Conservation (phyloP, 2,329 filamentous ascomycete genomes). For the Arachnopeziza araneosa region DNA sequence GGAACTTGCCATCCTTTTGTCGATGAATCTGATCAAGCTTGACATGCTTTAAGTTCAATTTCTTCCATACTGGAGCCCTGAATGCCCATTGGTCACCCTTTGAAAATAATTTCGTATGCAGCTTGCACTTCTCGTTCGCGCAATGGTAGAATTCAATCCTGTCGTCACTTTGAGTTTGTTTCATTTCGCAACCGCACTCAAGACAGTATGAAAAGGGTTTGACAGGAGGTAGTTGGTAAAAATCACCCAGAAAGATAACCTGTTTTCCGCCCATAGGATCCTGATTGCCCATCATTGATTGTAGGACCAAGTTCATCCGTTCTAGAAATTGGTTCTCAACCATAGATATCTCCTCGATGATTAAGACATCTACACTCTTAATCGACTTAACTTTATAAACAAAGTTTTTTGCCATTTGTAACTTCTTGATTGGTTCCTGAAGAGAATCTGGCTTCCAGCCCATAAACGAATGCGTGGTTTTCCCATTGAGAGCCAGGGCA, state of each 20-base stretch:
- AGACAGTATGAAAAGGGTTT: slow-evolving; percentile 24
- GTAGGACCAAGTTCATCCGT: slow-evolving; percentile 19
- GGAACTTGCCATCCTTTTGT: slow-evolving; percentile 23
- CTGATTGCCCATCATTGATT: slow-evolving; percentile 4
- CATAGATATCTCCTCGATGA: slow-evolving; percentile 29
- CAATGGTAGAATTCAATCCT: not conserved
- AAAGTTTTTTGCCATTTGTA: slow-evolving; percentile 2
- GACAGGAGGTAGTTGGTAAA: slow-evolving; percentile 28
- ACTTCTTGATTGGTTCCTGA: slow-evolving; percentile 4
- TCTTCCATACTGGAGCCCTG: slow-evolving; percentile 21
- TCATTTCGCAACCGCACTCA: slow-evolving; percentile 18
- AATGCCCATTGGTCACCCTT: slow-evolving; percentile 27
- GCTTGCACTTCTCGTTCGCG: slow-evolving; percentile 1
- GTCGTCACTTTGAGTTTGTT: not conserved
- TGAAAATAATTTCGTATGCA: not conserved
- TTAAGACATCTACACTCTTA: slow-evolving; percentile 16
- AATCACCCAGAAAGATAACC: slow-evolving; percentile 27
- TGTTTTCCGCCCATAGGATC: slow-evolving; percentile 25
- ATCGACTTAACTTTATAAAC: not conserved
- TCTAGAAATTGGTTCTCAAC: slow-evolving; percentile 26
- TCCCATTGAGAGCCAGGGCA: slow-evolving; percentile 23
- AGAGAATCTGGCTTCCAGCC: slow-evolving; percentile 26
- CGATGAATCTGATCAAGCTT: slow-evolving; percentile 27
- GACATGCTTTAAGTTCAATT: slow-evolving; percentile 19
- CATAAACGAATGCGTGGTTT: slow-evolving; percentile 23